A percentile compares a stretch with the other conserved stretches of the same genome.
Conservation (phyloP, 164 flowering plant genomes). For the Tinospora cordifolia region DNA sequence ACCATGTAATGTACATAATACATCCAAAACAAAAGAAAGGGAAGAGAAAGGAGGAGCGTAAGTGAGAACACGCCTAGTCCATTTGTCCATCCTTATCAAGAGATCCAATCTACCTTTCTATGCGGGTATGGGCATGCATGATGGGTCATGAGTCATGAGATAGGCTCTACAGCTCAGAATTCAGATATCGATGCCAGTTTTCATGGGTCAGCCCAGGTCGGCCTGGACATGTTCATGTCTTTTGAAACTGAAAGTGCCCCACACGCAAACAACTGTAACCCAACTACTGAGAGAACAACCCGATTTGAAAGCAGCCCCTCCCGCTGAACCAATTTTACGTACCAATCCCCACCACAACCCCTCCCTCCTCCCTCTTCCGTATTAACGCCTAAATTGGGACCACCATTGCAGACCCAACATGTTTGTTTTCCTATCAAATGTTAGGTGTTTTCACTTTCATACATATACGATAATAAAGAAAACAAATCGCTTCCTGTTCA, state of each 20-base stretch:
- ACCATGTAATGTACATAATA: background rate
- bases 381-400: background rate
- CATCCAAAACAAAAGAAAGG: background rate
- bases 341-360: too few species aligned
- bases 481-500: background rate
- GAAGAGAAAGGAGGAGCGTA: background rate
- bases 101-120: background rate
- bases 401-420: background rate
- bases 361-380: too few species aligned
- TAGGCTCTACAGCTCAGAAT: background rate
- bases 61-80: too few species aligned
- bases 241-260: background rate
- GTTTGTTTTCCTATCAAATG: background rate
- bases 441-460: background rate
- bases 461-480: background rate
- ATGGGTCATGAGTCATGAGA: too few species aligned
- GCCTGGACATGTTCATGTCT: background rate
- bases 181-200: constrained; percentile 1
- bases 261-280: background rate
- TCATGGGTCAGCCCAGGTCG: background rate
- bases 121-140: background rate
- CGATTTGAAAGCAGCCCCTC: background rate
- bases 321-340: background rate
- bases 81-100: too few species aligned
- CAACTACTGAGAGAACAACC: background rate